Conservation (phyloP, 1,284 basidiomycete species). For the Cutaneotrichosporon sp. region DNA sequence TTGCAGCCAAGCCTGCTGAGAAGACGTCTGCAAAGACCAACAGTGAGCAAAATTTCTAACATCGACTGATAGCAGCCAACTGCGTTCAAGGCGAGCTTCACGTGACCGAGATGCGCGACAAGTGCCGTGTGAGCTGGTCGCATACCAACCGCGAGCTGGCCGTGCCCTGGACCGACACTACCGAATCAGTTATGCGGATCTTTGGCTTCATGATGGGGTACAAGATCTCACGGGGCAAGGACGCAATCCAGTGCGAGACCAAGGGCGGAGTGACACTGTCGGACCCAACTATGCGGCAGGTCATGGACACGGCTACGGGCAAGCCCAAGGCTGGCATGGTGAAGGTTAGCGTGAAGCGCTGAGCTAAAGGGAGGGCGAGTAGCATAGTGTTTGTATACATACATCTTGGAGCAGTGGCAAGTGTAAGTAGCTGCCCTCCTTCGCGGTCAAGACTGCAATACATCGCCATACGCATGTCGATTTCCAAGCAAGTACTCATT, state of each 20-base stretch:
- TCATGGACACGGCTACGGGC: background rate
- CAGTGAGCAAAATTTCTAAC: no score
- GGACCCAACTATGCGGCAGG: background rate
- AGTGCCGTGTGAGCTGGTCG: background rate
- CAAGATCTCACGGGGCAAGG: background rate
- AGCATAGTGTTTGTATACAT: no score
- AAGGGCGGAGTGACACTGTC: background rate
- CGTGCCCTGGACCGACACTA: background rate
- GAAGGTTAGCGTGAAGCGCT: no score
- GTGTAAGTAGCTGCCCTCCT: no score
- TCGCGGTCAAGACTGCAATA: no score
- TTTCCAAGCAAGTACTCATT: no score
- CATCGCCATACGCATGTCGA: no score
- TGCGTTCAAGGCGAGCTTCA: background rate
- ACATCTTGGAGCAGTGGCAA: no score
- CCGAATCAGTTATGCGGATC: background rate
- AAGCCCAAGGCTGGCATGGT: background rate
- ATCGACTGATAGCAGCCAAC: no score
- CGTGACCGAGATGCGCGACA: background rate
- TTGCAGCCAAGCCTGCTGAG: no score
- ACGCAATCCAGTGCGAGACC: background rate
- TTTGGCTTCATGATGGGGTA: background rate
- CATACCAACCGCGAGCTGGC: background rate
- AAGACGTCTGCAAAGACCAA: no score
- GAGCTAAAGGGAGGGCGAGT: no score